A percentile compares a stretch with the other conserved stretches of the same genome.
phyloP scores from a whole-genome alignment of 2,329 filamentous ascomycete species.

The Trichoderma atroviride region DNA sequence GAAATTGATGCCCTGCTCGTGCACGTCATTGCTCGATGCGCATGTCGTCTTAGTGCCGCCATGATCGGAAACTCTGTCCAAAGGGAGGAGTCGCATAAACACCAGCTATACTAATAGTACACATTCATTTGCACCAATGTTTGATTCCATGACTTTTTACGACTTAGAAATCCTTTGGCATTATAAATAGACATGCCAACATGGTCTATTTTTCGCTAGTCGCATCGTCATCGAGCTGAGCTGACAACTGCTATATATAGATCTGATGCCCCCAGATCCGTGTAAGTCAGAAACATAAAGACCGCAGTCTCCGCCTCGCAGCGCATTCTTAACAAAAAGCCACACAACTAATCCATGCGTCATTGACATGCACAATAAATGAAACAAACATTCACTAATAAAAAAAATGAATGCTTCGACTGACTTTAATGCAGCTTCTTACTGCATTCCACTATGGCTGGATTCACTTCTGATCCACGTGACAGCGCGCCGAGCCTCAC shows the following conservation, averaged over 20 bases:
- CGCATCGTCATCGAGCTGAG: too few species aligned
- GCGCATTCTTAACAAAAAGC: not conserved
- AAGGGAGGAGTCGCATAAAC: not conserved
- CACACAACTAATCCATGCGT: not conserved
- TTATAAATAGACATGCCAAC: not conserved
- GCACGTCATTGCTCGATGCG: conserved; percentile 31
- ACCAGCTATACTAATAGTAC: too few species aligned
- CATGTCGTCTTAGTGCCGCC: conserved; percentile 14
- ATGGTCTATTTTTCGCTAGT: not conserved
- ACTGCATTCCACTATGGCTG: too few species aligned
- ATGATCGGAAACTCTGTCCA: conserved; percentile 13
- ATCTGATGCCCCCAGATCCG: not conserved
- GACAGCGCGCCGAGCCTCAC: conserved; percentile 19
- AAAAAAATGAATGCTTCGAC: not conserved
- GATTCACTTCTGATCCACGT: not conserved
- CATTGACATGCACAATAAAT: not conserved
- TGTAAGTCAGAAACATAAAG: not conserved
- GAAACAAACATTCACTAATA: too few species aligned
- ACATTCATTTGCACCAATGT: too few species aligned
- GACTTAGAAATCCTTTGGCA: too few species aligned
- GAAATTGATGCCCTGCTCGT: not conserved
- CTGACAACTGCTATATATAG: not conserved
- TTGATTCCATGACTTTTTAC: too few species aligned
- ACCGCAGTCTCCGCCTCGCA: not conserved
- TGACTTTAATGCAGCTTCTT: too few species aligned